Conservation (phyloP, 2,329 filamentous ascomycete species). For the Aureobasidium sp. region DNA sequence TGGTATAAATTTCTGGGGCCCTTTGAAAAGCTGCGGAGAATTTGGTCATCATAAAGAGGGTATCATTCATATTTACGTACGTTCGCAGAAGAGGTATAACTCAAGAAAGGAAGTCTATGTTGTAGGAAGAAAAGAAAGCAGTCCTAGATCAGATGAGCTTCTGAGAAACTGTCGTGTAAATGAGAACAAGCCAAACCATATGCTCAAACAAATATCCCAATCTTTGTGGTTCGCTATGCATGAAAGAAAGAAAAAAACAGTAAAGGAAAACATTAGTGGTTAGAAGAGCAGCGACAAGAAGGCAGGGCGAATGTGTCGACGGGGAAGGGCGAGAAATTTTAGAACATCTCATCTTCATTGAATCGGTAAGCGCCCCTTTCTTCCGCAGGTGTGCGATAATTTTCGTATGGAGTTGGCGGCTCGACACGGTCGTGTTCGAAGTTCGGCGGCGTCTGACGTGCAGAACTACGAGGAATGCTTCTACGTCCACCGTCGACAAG, state of each 20-base stretch:
- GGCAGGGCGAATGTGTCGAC: background rate
- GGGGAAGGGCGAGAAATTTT: background rate
- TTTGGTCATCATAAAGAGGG: background rate
- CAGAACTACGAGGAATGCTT: conserved; percentile 2
- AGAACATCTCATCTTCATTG: conserved; percentile 20
- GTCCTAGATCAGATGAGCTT: background rate
- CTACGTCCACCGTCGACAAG: background rate
- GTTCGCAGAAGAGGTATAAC: background rate
- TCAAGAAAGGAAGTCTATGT: conserved; percentile 1
- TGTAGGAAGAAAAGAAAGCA: background rate
- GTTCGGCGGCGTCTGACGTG: background rate
- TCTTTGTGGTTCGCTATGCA: background rate
- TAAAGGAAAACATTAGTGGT: background rate
- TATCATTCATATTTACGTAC: conserved; percentile 5
- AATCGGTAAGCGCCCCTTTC: conserved; percentile 17
- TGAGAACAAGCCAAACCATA: background rate
- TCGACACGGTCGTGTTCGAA: background rate
- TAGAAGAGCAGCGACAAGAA: background rate
- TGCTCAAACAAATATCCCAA: background rate
- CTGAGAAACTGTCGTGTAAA: background rate
- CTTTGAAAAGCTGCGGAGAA: too few relatives aligned
- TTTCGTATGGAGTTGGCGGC: conserved; percentile 19
- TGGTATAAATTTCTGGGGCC: too few relatives aligned
- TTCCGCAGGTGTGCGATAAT: conserved; percentile 22
- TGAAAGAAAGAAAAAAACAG: background rate